phyloP scores from a whole-genome alignment of 371 early-diverging fungal genomes.

The Batkoa obscura region DNA sequence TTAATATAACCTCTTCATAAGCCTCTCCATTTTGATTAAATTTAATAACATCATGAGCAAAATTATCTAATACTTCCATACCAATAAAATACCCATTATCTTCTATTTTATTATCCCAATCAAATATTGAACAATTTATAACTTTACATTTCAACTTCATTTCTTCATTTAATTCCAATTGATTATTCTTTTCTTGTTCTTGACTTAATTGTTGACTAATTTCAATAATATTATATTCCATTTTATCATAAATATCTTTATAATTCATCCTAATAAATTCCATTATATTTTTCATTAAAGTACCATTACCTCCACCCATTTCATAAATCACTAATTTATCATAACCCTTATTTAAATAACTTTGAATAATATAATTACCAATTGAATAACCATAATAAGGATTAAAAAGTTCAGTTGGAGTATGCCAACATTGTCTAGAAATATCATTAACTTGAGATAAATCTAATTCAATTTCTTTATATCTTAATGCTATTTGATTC shows the following conservation, averaged over 20 bases:
- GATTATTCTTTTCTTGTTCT: conserved; percentile 37
- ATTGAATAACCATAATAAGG: conserved; percentile 84
- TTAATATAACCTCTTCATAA: conserved; percentile 60
- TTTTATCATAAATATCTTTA: conserved; percentile 57
- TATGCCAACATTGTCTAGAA: conserved; percentile 88
- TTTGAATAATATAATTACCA: conserved; percentile 70
- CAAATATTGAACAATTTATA: conserved; percentile 78
- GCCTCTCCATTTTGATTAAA: conserved; percentile 60
- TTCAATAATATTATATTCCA: conserved; percentile 79
- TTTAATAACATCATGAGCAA: conserved; percentile 84
- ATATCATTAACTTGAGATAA: conserved; percentile 31
- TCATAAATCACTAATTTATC: conserved; percentile 74
- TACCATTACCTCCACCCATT: conserved; percentile 93
- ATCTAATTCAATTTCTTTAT: conserved; percentile 53
- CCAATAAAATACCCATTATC: conserved; percentile 78
- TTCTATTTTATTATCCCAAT: conserved; percentile 55
- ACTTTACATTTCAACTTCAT: conserved; percentile 42
- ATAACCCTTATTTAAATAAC: conserved; percentile 38
- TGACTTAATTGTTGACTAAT: conserved; percentile 66
- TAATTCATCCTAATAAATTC: conserved; percentile 60
- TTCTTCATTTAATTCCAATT: conserved; percentile 18
- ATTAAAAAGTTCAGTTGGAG: conserved; percentile 89
- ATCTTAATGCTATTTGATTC: conserved; percentile 52
- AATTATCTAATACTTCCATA: conserved; percentile 89
- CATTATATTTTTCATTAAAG: conserved; percentile 79